A percentile compares a stretch with the other conserved stretches of the same genome.
Evolutionary conservation across 768 basidiomycete genomes (phyloP).

Genomic region (Mycena rebaudengoi): DNA sequence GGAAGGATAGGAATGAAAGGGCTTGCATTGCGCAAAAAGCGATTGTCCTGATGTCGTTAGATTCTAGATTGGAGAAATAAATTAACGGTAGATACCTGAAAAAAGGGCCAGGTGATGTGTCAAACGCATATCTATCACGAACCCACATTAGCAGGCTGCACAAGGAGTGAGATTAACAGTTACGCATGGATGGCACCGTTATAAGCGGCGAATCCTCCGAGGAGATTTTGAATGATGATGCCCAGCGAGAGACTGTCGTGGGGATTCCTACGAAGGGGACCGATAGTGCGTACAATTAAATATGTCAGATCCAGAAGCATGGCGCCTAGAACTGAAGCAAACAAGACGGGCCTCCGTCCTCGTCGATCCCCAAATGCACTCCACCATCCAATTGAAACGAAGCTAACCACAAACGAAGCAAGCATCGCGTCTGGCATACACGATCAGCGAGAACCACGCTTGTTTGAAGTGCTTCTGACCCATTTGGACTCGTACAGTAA

Average conservation of each 20-base stretch:
- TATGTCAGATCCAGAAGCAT: conserved; percentile 7
- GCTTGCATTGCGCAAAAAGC: conserved; percentile 4
- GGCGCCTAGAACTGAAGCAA: conserved; percentile 1
- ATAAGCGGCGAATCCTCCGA: conserved; percentile 15
- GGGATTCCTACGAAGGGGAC: too few species aligned
- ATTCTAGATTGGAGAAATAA: background rate
- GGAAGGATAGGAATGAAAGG: background rate
- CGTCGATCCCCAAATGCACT: conserved; percentile 6
- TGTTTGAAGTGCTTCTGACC: too few species aligned
- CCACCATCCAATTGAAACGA: conserved; percentile 16
- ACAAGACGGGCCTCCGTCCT: conserved; percentile 2
- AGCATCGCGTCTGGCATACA: too few species aligned
- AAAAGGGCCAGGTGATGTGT: background rate
- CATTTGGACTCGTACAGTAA: too few species aligned
- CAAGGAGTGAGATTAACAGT: background rate
- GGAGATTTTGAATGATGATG: conserved; percentile 8
- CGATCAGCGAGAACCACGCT: too few species aligned
- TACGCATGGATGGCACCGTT: conserved; percentile 16
- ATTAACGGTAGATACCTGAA: background rate
- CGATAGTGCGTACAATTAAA: too few species aligned
- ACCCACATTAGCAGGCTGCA: background rate
- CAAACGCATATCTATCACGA: conserved; percentile 17
- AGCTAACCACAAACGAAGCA: conserved; percentile 2
- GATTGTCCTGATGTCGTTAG: background rate
- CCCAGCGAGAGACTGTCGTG: conserved; percentile 5